Evolutionary conservation across 148 eudicot species (phyloP), one percentile per base, ranked within the genome.

Genomic region (Vaccinium corymbosum): DNA sequence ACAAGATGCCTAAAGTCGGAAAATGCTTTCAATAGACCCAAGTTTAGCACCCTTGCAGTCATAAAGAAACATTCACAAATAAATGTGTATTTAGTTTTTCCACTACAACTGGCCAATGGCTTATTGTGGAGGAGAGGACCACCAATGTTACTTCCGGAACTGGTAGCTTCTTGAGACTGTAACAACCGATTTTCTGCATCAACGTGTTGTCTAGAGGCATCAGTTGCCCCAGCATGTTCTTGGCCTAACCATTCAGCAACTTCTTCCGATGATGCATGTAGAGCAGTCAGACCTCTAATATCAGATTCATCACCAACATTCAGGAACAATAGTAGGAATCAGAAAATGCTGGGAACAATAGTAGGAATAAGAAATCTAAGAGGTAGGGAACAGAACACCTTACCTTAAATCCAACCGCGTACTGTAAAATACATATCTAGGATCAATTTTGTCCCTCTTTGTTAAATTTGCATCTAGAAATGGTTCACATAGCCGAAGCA

Each of bases 1-100:
- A 89, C 97, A 73, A 97, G 95, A 92, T 97, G 97, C 90, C 93
- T 94, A 85, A 93, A 97, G 88, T 97, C 98, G 35, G 99, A 93
- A 86, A 97, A 92, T 86, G 98, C 95, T 92, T 97, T 97, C 81
- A 94, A 81, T 62, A 97, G 85, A 22, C 99, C 99, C 89, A 97
- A 89, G 88, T 94, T 97, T 15, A 97, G 96, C 57, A 92, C 97
- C 91, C 99, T 93, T 83, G 99, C 94, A 35, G 99, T 97, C 99
- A 97, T 97, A 86, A 94, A 97, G 92, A 97, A 97, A 86, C 99
- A 94, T 90, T 97, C 99, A 78, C 97, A 94, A 27, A 97, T 97
- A 82, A 97, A 97, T 42, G 95, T 80, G 71, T 91, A 97, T 89
- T 88, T 94, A 59, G 88, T 81, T 83, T 86, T 91, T 81, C 80